phyloP scores from a whole-genome alignment of 2,329 filamentous ascomycete genomes.

The Hypoxylon sp. region DNA sequence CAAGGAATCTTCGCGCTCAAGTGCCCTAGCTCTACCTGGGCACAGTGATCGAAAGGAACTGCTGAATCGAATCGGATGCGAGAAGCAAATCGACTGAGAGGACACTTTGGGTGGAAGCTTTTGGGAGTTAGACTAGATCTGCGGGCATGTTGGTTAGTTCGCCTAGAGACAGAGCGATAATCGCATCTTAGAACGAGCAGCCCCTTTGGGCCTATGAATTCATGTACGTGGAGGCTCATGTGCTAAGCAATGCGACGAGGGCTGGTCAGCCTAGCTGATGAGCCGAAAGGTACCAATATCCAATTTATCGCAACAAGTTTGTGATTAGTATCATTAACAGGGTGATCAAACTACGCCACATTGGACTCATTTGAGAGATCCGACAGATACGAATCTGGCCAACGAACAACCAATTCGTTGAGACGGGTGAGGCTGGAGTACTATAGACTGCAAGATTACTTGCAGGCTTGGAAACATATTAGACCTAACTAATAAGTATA shows the following conservation, averaged over 20 bases:
- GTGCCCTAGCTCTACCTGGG: conserved; percentile 72
- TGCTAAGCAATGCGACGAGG: not conserved
- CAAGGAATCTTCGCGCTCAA: conserved; percentile 63
- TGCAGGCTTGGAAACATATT: not conserved
- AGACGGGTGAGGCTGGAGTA: not conserved
- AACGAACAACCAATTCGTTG: no score
- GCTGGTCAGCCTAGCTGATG: not conserved
- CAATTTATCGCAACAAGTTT: not conserved
- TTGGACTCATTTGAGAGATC: not conserved
- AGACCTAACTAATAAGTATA: not conserved
- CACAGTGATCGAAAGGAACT: conserved; percentile 82
- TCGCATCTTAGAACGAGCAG: not conserved
- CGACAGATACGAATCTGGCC: no score
- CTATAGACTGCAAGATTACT: not conserved
- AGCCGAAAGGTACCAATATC: not conserved
- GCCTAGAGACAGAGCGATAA: not conserved
- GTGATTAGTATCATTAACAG: not conserved
- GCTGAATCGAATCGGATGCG: conserved; percentile 82
- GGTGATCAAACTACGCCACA: no score
- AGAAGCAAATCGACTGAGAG: conserved; percentile 72
- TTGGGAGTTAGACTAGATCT: not conserved
- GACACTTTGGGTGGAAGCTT: not conserved
- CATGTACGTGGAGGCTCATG: not conserved
- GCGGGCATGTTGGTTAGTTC: not conserved
- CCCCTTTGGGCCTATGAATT: conserved; percentile 1